Conservation (phyloP, 139 green algal species). For the Volvox reticuliferus region DNA sequence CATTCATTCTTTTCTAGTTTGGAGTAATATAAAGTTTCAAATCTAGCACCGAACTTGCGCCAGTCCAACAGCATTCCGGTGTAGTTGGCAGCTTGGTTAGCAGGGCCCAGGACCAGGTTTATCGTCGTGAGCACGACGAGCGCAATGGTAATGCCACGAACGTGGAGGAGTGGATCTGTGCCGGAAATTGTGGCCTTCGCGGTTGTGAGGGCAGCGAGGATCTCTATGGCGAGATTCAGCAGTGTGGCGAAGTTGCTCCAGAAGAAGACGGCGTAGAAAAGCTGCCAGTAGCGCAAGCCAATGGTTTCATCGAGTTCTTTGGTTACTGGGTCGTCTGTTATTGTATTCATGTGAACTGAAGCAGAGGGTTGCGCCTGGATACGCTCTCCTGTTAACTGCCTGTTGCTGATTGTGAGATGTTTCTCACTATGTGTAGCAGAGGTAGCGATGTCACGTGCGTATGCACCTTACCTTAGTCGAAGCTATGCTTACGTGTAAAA, state of each 20-base stretch:
- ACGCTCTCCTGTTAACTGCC: too few relatives aligned
- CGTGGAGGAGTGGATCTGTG: background rate
- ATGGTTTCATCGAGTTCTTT: background rate
- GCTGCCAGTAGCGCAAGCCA: background rate
- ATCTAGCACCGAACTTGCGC: background rate
- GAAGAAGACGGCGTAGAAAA: background rate
- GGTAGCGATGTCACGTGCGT: too few relatives aligned
- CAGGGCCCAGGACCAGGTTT: background rate
- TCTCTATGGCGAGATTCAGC: background rate
- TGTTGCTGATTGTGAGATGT: too few relatives aligned
- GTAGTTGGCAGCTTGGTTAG: background rate
- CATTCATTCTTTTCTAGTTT: background rate
- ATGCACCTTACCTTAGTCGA: too few relatives aligned
- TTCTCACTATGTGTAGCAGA: too few relatives aligned
- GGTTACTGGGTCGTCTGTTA: background rate
- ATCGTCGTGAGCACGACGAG: background rate
- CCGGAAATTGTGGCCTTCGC: background rate
- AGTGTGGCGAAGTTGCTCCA: background rate
- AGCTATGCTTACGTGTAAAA: too few relatives aligned
- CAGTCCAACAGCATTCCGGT: background rate
- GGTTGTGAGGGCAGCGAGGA: background rate
- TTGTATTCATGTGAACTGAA: background rate
- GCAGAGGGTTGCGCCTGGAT: too few relatives aligned
- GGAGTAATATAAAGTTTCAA: background rate
- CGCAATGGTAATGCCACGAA: background rate